Evolutionary conservation across 768 basidiomycete genomes (phyloP), one percentile per base, ranked within the genome.

Genomic region (Xerocomellus dryophilus): DNA sequence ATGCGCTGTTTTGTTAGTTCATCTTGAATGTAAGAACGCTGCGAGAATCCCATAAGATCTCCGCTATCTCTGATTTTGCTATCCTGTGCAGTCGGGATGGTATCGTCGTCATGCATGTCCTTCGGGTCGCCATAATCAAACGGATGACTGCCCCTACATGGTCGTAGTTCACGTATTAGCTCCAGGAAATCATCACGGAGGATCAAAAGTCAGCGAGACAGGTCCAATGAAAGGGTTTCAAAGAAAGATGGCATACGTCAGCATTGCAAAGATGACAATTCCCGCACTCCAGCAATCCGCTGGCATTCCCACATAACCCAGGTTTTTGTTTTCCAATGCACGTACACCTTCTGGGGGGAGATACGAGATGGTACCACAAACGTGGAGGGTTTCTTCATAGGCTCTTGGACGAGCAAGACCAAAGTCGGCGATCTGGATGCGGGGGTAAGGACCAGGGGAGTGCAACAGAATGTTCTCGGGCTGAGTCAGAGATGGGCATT

Each of bases 251-350:
- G 78, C 88, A 56, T 72, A 93, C 91, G 81, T 80, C 45, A 93
- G 74, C 89, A 93, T 93, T 51, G 90, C 83, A 58, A 85, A 92
- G 47, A 93, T 71, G 48, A 89, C 83, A 6, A 92, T 80, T 6
- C 91, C 91, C 12, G 86, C 81, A 60, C 90, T 91, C 91, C 91
- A 93, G 62, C 90, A 93, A 68, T 93, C 91, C 3, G 90, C 80
- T n/a, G 90, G 88, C 85, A 92, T 86, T 18, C 89, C 89, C 31
- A 78, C 70, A 60, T 90, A 91, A 47, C 86, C 83, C 40, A 88
- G 69, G 53, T 88, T 76, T 60, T 85, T 85, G 59, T 86, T 76
- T 60, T 91, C 87, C 39, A 93, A 72, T 7, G 90, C 90, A 10
- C 88, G 75, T 35, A 93, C 81, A 11, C 89, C 91, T 70, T 93